These are phyloP conservation scores for Kalmanozyma brasiliensis DNA, from an alignment of 1,284 basidiomycete genomes.

Conservation along the genomic window DNA sequence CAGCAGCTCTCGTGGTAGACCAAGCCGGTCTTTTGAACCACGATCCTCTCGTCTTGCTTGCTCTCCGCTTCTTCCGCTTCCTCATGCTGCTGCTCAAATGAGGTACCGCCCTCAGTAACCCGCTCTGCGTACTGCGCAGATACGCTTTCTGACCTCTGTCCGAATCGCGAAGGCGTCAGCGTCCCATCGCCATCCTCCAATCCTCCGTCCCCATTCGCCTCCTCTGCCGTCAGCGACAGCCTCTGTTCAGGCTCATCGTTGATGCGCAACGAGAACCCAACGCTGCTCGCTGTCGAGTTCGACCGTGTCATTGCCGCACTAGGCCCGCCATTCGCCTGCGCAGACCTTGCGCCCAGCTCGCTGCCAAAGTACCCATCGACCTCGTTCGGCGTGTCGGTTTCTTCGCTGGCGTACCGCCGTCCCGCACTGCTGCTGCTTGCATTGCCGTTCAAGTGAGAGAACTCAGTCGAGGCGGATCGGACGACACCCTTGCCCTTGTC, in stretches of 20 bases:
- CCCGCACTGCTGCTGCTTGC: neutral
- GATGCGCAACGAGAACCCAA: constrained; percentile 33
- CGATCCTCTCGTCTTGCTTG: constrained; percentile 25
- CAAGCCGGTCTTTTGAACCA: constrained; percentile 36
- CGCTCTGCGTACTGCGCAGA: neutral
- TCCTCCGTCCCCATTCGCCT: neutral
- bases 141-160: neutral
- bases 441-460: constrained; percentile 4
- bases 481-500: constrained; percentile 52
- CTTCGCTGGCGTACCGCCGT: constrained; percentile 11
- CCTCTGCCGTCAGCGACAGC: neutral
- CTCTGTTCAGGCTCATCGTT: constrained; percentile 21
- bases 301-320: constrained; percentile 25
- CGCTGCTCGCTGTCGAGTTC: constrained; percentile 20
- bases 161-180: constrained; percentile 21
- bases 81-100: neutral
- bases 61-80: constrained; percentile 1
- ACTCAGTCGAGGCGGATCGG: constrained; percentile 26
- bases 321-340: constrained; percentile 1
- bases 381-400: too few relatives aligned
- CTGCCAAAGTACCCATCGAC: constrained; percentile 35
- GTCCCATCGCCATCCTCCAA: constrained; percentile 38
- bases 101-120: too few relatives aligned
- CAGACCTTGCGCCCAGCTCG: neutral
- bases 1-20: constrained; percentile 44